Conservation (phyloP, 129 eudicot species). For the Tagetes erecta region DNA sequence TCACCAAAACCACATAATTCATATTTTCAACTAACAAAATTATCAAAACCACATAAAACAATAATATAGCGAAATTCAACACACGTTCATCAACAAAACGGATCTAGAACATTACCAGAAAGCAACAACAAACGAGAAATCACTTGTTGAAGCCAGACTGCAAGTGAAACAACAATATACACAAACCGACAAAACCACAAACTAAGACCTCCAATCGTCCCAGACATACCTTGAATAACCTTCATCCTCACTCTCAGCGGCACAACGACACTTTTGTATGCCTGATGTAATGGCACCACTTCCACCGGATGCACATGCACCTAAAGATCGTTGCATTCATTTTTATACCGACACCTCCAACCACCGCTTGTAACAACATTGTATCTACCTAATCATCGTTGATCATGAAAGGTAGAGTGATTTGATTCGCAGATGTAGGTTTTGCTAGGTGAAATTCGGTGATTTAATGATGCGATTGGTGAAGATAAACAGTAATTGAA, state of each 20-base stretch:
- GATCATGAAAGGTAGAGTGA: constrained; percentile 24
- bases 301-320: constrained; percentile 62
- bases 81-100: not conserved
- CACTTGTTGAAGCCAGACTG: constrained; percentile 72
- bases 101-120: constrained; percentile 55
- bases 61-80: not conserved
- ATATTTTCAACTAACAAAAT: not conserved
- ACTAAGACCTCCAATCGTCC: constrained; percentile 63
- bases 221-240: constrained; percentile 84
- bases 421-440: constrained; percentile 28
- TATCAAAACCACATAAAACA: not conserved
- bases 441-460: constrained; percentile 20
- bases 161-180: constrained; percentile 60
- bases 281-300: constrained; percentile 53
- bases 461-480: constrained; percentile 15
- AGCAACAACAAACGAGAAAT: constrained; percentile 85
- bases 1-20: not conserved
- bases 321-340: constrained; percentile 66
- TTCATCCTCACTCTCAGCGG: constrained; percentile 63
- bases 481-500: constrained; percentile 17
- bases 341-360: constrained; percentile 35
- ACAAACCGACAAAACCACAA: constrained; percentile 62
- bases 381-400: constrained; percentile 20
- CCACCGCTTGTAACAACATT: constrained; percentile 33
- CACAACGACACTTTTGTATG: constrained; percentile 52